A percentile compares a stretch with the other conserved stretches of the same genome.
Evolutionary conservation across 2,329 filamentous ascomycete species (phyloP).

Genomic region (Clathrospora elynae): DNA sequence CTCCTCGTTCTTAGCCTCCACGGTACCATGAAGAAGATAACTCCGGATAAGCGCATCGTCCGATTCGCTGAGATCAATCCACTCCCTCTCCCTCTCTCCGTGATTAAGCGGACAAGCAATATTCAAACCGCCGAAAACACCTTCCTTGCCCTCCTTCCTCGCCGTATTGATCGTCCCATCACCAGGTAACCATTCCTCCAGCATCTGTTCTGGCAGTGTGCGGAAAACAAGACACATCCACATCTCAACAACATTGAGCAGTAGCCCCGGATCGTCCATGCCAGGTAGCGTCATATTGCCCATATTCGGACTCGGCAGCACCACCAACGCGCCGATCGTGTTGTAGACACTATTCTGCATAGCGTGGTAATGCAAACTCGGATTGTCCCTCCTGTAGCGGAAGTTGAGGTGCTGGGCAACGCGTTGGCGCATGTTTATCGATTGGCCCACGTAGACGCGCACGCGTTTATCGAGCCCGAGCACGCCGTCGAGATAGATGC

Average conservation of each 20-base stretch:
- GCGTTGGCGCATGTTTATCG: slow-evolving; percentile 30
- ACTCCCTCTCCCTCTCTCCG: slow-evolving; percentile 23
- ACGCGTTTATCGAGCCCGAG: slow-evolving; percentile 30
- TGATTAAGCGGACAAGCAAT: slow-evolving; percentile 41
- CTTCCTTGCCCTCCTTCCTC: slow-evolving; percentile 20
- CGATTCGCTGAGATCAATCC: slow-evolving; percentile 30
- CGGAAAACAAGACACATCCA: slow-evolving; percentile 44
- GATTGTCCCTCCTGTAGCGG: slow-evolving; percentile 43
- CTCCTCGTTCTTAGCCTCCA: slow-evolving; percentile 5
- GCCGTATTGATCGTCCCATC: background rate
- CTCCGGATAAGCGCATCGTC: slow-evolving; percentile 31
- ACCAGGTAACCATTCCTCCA: slow-evolving; percentile 32
- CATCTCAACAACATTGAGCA: slow-evolving; percentile 46
- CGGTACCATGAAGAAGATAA: slow-evolving; percentile 25
- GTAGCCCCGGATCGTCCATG: slow-evolving; percentile 33
- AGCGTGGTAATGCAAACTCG: slow-evolving; percentile 42
- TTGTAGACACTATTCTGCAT: slow-evolving; percentile 39
- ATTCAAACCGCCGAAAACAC: slow-evolving; percentile 35
- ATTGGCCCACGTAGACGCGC: slow-evolving; percentile 43
- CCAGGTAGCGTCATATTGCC: slow-evolving; percentile 23
- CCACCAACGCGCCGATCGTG: slow-evolving; percentile 31
- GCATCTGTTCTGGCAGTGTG: slow-evolving; percentile 22
- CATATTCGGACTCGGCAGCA: slow-evolving; percentile 16
- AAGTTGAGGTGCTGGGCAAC: slow-evolving; percentile 43
- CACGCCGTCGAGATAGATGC: slow-evolving; percentile 36